Evolutionary conservation across 1,139 yeast genomes (phyloP).

Genomic region (Diutina rugosa): DNA sequence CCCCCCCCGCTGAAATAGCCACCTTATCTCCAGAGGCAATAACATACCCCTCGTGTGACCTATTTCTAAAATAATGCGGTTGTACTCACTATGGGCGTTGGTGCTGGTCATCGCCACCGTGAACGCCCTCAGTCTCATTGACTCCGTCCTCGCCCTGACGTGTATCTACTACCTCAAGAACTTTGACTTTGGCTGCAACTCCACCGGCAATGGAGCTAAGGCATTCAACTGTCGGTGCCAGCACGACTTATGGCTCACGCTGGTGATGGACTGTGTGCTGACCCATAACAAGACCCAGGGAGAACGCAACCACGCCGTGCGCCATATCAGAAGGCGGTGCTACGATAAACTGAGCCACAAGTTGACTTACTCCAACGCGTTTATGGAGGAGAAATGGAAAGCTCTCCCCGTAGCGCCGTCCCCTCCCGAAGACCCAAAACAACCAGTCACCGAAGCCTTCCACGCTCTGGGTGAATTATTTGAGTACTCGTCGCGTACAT

Average conservation of each 20-base stretch:
- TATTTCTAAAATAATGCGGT: neutral
- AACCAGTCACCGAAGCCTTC: neutral
- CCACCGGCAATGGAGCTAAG: constrained; percentile 5
- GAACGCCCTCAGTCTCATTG: constrained; percentile 5
- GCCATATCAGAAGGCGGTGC: constrained; percentile 7
- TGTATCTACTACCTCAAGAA: constrained; percentile 7
- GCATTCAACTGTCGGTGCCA: constrained; percentile 7
- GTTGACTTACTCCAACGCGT: constrained; percentile 4
- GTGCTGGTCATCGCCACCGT: neutral
- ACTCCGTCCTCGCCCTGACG: constrained; percentile 7
- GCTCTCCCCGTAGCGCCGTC: neutral
- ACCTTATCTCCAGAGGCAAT: neutral
- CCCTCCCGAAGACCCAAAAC: neutral
- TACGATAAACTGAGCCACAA: constrained; percentile 5
- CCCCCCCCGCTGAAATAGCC: neutral
- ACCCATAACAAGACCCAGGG: constrained; percentile 5
- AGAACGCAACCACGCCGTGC: constrained; percentile 6
- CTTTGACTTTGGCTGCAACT: constrained; percentile 8
- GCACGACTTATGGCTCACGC: constrained; percentile 8
- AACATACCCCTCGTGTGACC: no score
- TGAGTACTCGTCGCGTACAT: constrained; percentile 2
- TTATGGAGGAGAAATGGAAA: constrained; percentile 4
- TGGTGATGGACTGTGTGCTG: constrained; percentile 7
- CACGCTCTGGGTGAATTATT: neutral
- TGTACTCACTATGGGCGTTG: neutral